Conservation (phyloP, 73 alveolate species). For the Paraurostyla sp. region DNA sequence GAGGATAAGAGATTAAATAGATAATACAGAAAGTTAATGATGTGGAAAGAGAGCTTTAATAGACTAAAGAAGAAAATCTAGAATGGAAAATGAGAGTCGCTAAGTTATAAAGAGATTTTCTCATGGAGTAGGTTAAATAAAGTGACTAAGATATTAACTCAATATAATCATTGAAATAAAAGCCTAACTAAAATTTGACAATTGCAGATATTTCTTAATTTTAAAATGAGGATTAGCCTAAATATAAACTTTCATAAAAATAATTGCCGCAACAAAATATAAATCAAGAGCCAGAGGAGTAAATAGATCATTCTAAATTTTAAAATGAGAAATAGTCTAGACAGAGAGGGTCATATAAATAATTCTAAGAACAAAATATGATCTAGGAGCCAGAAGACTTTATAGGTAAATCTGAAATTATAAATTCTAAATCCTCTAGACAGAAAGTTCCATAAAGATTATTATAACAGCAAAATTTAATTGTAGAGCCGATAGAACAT, state of each 20-base stretch:
- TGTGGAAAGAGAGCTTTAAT: neutral
- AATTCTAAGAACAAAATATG: too few species aligned
- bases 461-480: too few species aligned
- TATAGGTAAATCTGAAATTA: too few species aligned
- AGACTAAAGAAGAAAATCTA: neutral
- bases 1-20: neutral
- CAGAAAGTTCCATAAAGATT: too few species aligned
- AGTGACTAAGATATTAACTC: neutral
- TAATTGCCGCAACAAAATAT: neutral
- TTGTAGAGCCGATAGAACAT: too few species aligned
- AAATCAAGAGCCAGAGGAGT: neutral
- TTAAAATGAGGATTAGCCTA: neutral
- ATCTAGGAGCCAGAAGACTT: too few species aligned
- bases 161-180: neutral
- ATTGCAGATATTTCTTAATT: neutral
- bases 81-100: conserved; percentile 5
- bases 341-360: too few species aligned
- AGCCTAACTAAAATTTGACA: neutral
- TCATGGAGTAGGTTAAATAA: neutral
- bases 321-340: too few species aligned
- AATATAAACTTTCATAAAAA: too few species aligned
- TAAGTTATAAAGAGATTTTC: neutral
- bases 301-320: too few species aligned
- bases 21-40: neutral
- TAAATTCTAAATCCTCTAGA: too few species aligned